A percentile compares a stretch with the other conserved stretches of the same genome.
phyloP scores from a whole-genome alignment of 768 basidiomycete species.

The Steccherinum ochraceum region DNA sequence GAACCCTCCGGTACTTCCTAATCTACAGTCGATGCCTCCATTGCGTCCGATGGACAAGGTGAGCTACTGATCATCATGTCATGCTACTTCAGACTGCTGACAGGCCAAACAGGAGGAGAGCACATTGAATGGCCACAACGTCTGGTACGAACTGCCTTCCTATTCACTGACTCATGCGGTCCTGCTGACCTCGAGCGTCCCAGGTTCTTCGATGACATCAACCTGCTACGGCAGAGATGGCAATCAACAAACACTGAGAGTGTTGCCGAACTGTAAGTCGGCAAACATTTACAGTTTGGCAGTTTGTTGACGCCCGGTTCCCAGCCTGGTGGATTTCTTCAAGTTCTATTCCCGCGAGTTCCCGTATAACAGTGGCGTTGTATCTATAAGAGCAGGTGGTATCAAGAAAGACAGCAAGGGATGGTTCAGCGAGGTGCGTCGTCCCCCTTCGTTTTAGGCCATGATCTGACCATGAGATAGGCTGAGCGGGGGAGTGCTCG shows the following conservation, averaged over 20 bases:
- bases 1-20: slow-evolving; percentile 93
- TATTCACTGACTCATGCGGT: not conserved
- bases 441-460: not conserved
- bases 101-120: slow-evolving; percentile 57
- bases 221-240: slow-evolving; percentile 87
- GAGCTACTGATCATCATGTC: slow-evolving; percentile 13
- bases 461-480: not conserved
- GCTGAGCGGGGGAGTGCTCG: slow-evolving; percentile 30
- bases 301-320: not conserved
- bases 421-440: slow-evolving; percentile 88
- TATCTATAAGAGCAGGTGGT: slow-evolving; percentile 84
- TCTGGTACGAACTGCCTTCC: slow-evolving; percentile 45
- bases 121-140: slow-evolving; percentile 74
- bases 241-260: slow-evolving; percentile 88
- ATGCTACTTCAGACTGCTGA: slow-evolving; percentile 8
- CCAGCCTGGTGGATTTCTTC: slow-evolving; percentile 94
- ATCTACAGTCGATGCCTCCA: slow-evolving; percentile 92
- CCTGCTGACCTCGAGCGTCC: slow-evolving; percentile 3
- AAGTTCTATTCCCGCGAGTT: slow-evolving; percentile 94
- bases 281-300: slow-evolving; percentile 8
- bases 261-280: slow-evolving; percentile 81
- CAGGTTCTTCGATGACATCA: slow-evolving; percentile 98
- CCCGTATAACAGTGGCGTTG: slow-evolving; percentile 83
- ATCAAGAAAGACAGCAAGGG: slow-evolving; percentile 90
- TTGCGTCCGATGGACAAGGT: slow-evolving; percentile 80